These are phyloP conservation scores for Lactifluus echinatus DNA, from an alignment of 768 basidiomycete species.

Conservation along the genomic window DNA sequence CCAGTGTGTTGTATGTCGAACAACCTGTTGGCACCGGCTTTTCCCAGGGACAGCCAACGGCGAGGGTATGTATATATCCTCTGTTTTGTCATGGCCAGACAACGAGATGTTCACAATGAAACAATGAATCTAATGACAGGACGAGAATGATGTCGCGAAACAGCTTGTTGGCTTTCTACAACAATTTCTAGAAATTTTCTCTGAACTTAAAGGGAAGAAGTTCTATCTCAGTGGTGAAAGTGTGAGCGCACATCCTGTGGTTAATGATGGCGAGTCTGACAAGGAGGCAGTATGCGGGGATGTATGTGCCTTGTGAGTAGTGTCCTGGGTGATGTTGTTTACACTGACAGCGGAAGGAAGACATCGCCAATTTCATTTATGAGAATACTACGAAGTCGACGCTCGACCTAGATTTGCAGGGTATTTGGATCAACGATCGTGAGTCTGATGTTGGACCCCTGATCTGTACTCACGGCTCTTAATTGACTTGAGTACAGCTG, in stretches of 20 bases:
- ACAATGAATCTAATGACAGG: slow-evolving; percentile 21
- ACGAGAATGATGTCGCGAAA: slow-evolving; percentile 49
- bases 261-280: neutral
- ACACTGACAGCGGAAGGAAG: slow-evolving; percentile 27
- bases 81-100: neutral
- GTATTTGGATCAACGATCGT: slow-evolving; percentile 71
- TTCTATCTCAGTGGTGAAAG: slow-evolving; percentile 68
- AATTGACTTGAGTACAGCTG: slow-evolving; percentile 31
- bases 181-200: slow-evolving; percentile 70
- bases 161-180: slow-evolving; percentile 54
- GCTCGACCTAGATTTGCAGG: slow-evolving; percentile 52
- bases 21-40: slow-evolving; percentile 78
- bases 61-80: slow-evolving; percentile 28
- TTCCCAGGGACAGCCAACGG: slow-evolving; percentile 59
- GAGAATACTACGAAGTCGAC: slow-evolving; percentile 35
- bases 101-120: neutral
- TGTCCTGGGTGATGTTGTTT: slow-evolving; percentile 21
- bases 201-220: slow-evolving; percentile 63
- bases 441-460: slow-evolving; percentile 22
- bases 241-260: slow-evolving; percentile 33
- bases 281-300: slow-evolving; percentile 55
- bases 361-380: slow-evolving; percentile 70
- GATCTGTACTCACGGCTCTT: neutral
- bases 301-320: slow-evolving; percentile 50
- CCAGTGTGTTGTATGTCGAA: slow-evolving; percentile 65